These are phyloP conservation scores for Rauvolfia tetraphylla DNA, from an alignment of 257 asterid genomes.

Conservation along the genomic window DNA sequence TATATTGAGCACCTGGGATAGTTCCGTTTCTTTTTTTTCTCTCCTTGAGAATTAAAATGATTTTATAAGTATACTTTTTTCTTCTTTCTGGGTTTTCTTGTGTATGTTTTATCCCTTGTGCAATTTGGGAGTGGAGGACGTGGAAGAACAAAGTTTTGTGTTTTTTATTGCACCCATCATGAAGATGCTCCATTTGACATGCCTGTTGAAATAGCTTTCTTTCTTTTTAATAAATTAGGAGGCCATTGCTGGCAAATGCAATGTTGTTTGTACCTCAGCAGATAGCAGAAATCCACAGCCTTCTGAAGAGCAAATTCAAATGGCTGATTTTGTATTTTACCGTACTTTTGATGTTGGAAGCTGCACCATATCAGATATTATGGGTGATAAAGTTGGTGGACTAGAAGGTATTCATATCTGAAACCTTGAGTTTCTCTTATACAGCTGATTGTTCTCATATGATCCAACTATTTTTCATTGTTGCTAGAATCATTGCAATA, in stretches of 20 bases:
- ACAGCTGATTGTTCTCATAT: neutral
- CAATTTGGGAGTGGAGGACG: neutral
- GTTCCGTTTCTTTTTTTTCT: neutral
- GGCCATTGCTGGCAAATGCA: conserved; percentile 87
- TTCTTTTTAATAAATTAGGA: conserved; percentile 47
- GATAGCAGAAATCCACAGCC: conserved; percentile 84
- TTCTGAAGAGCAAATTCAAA: conserved; percentile 52
- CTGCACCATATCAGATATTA: conserved; percentile 45
- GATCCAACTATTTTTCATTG: neutral
- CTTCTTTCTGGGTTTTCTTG: neutral
- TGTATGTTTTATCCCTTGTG: neutral
- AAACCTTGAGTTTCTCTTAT: conserved; percentile 3
- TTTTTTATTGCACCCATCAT: neutral
- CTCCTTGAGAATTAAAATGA: neutral
- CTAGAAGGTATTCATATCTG: conserved; percentile 55
- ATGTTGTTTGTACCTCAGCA: conserved; percentile 65
- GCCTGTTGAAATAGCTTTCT: neutral
- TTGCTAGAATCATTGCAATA: conserved; percentile 12
- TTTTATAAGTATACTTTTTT: neutral
- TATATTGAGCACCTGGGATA: neutral
- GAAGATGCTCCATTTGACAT: neutral
- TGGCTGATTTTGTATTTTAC: conserved; percentile 68
- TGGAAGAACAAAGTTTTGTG: neutral
- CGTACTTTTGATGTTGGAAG: conserved; percentile 71
- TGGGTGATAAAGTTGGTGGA: conserved; percentile 66